Percentiles rank a stretch among this genome's conserved stretches.
These are phyloP conservation scores for Aspergillus neoniger DNA, from an alignment of 2,329 filamentous ascomycete species.

Conservation along the genomic window DNA sequence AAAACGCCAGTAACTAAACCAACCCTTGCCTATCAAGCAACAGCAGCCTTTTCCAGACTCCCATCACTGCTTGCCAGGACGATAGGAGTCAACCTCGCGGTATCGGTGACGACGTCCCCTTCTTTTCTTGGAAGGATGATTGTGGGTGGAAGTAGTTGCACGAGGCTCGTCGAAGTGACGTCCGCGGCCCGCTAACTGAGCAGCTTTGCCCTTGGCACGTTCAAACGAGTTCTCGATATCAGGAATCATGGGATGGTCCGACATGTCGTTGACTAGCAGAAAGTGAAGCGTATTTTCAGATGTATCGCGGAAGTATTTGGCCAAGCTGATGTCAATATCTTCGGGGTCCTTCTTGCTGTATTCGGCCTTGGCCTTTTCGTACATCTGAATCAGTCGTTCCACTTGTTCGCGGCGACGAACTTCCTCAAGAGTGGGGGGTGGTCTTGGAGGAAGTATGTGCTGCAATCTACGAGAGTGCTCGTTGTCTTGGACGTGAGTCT, in stretches of 20 bases:
- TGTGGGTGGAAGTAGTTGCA: not conserved
- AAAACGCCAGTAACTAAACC: not conserved
- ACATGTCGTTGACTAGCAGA: conserved; percentile 27
- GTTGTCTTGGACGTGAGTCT: not conserved
- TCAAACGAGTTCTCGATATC: conserved; percentile 38
- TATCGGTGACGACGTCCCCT: conserved; percentile 16
- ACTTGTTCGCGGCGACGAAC: conserved; percentile 8
- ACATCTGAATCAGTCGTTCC: conserved; percentile 32
- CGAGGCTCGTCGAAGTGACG: conserved; percentile 39
- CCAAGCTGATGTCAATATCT: conserved; percentile 28
- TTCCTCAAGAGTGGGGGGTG: not conserved
- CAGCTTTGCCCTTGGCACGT: conserved; percentile 38
- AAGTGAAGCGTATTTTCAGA: conserved; percentile 45
- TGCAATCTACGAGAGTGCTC: not conserved
- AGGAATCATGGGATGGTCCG: conserved; percentile 31
- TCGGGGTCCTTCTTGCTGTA: conserved; percentile 34
- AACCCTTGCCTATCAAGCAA: not conserved
- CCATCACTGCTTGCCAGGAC: conserved; percentile 9
- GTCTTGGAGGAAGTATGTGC: not conserved
- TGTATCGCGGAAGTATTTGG: conserved; percentile 47
- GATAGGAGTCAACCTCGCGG: conserved; percentile 29
- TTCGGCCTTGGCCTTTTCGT: conserved; percentile 40
- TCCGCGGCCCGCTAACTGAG: conserved; percentile 39
- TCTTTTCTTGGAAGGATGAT: conserved; percentile 4
- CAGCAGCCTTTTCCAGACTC: not conserved